A percentile compares a stretch with the other conserved stretches of the same genome.
Conservation (phyloP, 2,329 filamentous ascomycete species). For the Boeremia exigua region DNA sequence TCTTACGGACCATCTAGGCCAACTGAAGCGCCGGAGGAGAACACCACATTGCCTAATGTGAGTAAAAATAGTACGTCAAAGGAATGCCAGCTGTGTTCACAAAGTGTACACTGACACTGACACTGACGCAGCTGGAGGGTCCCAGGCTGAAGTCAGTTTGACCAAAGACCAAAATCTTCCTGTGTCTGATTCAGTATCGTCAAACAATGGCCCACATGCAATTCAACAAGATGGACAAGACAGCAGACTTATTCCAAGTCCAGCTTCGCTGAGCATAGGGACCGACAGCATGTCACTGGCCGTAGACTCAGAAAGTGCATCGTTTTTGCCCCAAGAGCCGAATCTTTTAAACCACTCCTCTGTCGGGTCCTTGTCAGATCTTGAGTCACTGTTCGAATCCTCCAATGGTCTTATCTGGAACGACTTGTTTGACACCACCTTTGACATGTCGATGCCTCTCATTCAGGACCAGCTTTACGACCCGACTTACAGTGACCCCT, state of each 20-base stretch:
- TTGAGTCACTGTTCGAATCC: slow-evolving; percentile 17
- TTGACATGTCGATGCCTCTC: slow-evolving; percentile 14
- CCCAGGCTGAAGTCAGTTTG: neutral
- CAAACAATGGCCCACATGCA: neutral
- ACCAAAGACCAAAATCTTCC: neutral
- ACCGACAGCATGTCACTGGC: neutral
- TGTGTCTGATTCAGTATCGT: neutral
- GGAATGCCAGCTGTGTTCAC: neutral
- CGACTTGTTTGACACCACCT: slow-evolving; percentile 19
- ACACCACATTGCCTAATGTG: neutral
- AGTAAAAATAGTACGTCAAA: neutral
- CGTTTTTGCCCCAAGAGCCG: slow-evolving; percentile 2
- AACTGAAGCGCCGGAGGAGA: neutral
- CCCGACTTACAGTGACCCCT: slow-evolving; percentile 4
- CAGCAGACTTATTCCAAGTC: neutral
- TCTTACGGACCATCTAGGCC: slow-evolving; percentile 8
- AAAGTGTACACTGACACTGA: neutral
- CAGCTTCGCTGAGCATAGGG: neutral
- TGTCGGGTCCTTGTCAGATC: slow-evolving; percentile 14
- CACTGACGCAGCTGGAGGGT: neutral
- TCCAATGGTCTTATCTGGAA: slow-evolving; percentile 19
- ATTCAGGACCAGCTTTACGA: slow-evolving; percentile 10
- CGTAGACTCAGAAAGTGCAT: neutral
- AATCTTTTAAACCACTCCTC: slow-evolving; percentile 10
- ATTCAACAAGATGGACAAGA: slow-evolving; percentile 3